A percentile compares a stretch with the other conserved stretches of the same genome.
Conservation (phyloP, 768 basidiomycete genomes). For the Termitomyces sp. region DNA sequence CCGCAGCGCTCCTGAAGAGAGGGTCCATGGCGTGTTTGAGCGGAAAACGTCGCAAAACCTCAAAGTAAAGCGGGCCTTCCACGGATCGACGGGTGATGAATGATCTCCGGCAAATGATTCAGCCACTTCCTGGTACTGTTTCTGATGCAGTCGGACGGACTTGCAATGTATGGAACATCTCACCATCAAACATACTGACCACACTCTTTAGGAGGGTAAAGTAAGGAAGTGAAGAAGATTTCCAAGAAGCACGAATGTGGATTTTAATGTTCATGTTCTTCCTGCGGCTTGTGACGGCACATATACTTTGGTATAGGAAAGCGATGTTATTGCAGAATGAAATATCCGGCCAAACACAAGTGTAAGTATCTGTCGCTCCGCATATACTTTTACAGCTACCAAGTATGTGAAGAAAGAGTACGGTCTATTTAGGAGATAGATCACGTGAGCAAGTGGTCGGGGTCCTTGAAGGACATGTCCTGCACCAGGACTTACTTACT, state of each 20-base stretch:
- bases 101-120: not conserved
- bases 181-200: not conserved
- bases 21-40: not conserved
- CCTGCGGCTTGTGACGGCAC: no score
- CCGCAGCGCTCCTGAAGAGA: not conserved
- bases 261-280: not conserved
- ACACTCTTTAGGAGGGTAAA: not conserved
- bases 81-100: not conserved
- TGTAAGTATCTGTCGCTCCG: no score
- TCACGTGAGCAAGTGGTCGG: conserved; percentile 11
- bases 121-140: not conserved
- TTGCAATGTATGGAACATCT: not conserved
- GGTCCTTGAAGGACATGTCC: conserved; percentile 6
- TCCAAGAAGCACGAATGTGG: not conserved
- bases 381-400: no score
- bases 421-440: not conserved
- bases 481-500: not conserved
- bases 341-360: no score
- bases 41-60: not conserved
- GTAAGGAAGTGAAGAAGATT: not conserved
- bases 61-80: not conserved
- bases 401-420: no score
- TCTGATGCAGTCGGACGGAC: not conserved
- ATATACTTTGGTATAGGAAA: not conserved
- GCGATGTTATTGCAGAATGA: not conserved